Evolutionary conservation across 2,329 filamentous ascomycete species (phyloP), one percentile per base, ranked within the genome.

Genomic region (Aspergillus melleus): DNA sequence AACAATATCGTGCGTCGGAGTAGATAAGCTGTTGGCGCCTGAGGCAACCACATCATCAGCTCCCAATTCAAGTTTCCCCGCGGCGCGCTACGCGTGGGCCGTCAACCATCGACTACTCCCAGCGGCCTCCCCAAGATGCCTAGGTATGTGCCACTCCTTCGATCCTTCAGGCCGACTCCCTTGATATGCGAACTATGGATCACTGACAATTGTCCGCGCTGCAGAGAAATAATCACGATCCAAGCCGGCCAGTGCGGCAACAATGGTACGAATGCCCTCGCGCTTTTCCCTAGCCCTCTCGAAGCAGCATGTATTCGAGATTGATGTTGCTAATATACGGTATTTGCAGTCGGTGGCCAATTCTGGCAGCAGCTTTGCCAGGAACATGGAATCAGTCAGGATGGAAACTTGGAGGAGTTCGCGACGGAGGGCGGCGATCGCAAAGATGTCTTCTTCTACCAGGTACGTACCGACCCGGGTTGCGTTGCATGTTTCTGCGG

Each of bases 221-320:
- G 1, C 70, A 97, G 95, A 80, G 95, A 99, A 86, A 99, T 99
- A 72, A 99, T 99, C 79, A 99, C 96, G 64, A 90, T 99, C 71
- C 95, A 99, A 81, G 94, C 96, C 66, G 95, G 95, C 85, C 95
- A 98, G 80, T 98, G 95, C 85, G 95, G 94, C 86, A 98, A 98
- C 82, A 97, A 93, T 87, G 94, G 93, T 96, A 76, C 83, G 91
- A 42, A 61, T 54, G 22, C 44, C 44, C 44, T 20, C 22, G 44
- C 22, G 19, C 44, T 10, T 4, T 24, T 47, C 44, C 9, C 44
- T 47, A 24, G 10, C 20, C 2, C 12, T 24, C 32, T 56, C 44
- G 26, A 29, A 49, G 36, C 14, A 26, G 44, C 16, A 29, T 54
- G 20, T 5, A 12, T 29, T 16, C 12, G 22, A 32, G 8, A 20